Base-by-base conservation (phyloP, 2,329 filamentous ascomycete genomes). In the Fusarium fujikuroi region DNA sequence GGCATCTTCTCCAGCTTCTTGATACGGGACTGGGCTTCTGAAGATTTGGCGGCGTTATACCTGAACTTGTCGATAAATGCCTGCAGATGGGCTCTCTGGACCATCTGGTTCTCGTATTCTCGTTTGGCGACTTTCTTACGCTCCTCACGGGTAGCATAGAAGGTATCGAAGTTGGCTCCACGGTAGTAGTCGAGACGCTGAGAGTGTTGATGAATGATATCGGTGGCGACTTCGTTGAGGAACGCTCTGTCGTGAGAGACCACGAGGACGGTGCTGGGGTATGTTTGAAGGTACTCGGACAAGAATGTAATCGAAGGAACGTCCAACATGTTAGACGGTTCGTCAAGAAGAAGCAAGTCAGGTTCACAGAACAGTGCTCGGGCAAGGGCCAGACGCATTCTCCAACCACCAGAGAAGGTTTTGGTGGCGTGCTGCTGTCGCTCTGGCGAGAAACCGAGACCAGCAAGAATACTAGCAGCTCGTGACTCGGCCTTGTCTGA, bases 281-380 rank as follows among this genome's bases (percentile, higher is more conserved):
- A 99, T 54, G 87, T 87, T 82, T 98, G 95, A 14, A 99, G 92
- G 81, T 99, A 99, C 79, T 95, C 95, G 53, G 95, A 93, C 81
- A 99, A 89, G 90, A 98, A 99, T 63, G 96, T 97, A 80, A 99
- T 98, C 30, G 96, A 98, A n/a, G 96, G 96, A 65, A 99, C 96
- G 84, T 98, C 96, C 94, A 99, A 95, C 95, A 98, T 98, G 91
- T 98, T 98, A 63, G 95, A 98, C 85, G 96, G 96, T 91, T 99
- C 96, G 86, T 99, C 96, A 77, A 99, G 94, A 81, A 99, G 89
- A 67, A 99, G 85, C 59, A 99, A 87, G 84, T 99, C 96, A 47
- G 96, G 96, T 82, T 99, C 96, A 85, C 96, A 99, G 87, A 99
- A 99, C 40, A 99, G 89, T 19, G 96, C 96, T 88, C 96, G 89